Percentiles rank a stretch among this genome's conserved stretches.
Evolutionary conservation across 305 asterid genomes (phyloP).

Genomic region (Euphrasia arctica): DNA sequence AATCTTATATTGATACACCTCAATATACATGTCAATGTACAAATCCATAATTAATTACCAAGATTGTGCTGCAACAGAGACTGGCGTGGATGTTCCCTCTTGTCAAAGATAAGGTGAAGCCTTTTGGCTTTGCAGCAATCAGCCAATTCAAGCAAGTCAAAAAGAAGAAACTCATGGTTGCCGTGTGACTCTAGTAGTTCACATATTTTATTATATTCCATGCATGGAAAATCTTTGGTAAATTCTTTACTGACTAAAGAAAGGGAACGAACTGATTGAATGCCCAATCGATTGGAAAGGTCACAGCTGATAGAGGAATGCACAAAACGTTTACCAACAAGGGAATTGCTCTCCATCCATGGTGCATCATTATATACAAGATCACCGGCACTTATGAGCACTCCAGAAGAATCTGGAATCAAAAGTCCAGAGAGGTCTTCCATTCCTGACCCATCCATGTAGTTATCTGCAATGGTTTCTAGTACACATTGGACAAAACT

Average conservation of each 20-base stretch:
- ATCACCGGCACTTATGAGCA: constrained; percentile 65
- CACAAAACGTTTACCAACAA: constrained; percentile 73
- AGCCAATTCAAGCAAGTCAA: constrained; percentile 92
- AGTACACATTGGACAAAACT: constrained; percentile 81
- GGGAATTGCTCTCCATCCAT: constrained; percentile 70
- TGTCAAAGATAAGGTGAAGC: constrained; percentile 89
- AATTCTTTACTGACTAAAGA: constrained; percentile 87
- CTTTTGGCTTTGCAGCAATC: constrained; percentile 95
- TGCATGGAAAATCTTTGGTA: constrained; percentile 89
- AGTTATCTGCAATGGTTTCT: constrained; percentile 74
- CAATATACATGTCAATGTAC: constrained; percentile 16
- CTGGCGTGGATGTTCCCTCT: constrained; percentile 89
- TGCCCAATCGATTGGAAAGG: constrained; percentile 75
- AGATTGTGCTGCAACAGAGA: constrained; percentile 93
- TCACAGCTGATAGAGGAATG: constrained; percentile 79
- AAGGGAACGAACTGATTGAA: constrained; percentile 85
- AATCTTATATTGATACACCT: constrained; percentile 22
- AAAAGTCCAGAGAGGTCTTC: constrained; percentile 46
- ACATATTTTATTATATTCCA: constrained; percentile 77
- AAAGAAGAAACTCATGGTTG: constrained; percentile 67
- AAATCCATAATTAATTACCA: constrained; percentile 51
- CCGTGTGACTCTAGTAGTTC: constrained; percentile 83
- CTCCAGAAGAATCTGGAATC: constrained; percentile 87
- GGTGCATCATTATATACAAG: constrained; percentile 97
- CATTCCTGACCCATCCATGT: constrained; percentile 47